Evolutionary conservation across 441 rosid species (phyloP).

Genomic region (Eruca vesicaria): DNA sequence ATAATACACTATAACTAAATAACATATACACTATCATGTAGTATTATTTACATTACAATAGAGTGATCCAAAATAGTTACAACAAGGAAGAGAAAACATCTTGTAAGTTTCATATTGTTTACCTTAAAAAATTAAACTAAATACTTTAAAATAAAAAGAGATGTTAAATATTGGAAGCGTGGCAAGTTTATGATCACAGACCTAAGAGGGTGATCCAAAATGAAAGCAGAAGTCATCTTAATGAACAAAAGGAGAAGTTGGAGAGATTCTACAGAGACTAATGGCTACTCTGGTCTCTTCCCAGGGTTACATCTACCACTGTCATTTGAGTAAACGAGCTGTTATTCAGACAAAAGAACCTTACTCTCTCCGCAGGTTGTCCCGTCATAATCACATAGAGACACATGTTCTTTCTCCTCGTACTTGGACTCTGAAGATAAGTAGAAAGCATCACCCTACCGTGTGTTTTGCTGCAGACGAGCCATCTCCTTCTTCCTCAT

Average conservation of each 20-base stretch:
- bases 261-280: conserved; percentile 28
- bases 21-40: neutral
- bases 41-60: neutral
- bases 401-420: conserved; percentile 23
- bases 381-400: conserved; percentile 25
- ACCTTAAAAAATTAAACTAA: neutral
- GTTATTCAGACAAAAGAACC: conserved; percentile 15
- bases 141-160: neutral
- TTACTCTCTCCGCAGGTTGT: conserved; percentile 25
- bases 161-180: conserved; percentile 28
- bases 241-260: conserved; percentile 9
- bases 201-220: conserved; percentile 16
- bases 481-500: conserved; percentile 44
- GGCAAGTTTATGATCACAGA: conserved; percentile 42
- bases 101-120: neutral
- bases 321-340: conserved; percentile 28
- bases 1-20: neutral
- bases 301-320: conserved; percentile 34
- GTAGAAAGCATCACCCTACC: conserved; percentile 28
- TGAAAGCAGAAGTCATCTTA: conserved; percentile 20
- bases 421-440: conserved; percentile 4
- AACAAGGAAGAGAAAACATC: neutral
- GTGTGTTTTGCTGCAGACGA: conserved; percentile 56
- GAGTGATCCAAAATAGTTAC: neutral
- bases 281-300: conserved; percentile 53